Percentiles rank a stretch among this genome's conserved stretches.
These are phyloP conservation scores for Syncephalastrum monosporum DNA, from an alignment of 371 early-diverging fungal genomes.

Conservation along the genomic window DNA sequence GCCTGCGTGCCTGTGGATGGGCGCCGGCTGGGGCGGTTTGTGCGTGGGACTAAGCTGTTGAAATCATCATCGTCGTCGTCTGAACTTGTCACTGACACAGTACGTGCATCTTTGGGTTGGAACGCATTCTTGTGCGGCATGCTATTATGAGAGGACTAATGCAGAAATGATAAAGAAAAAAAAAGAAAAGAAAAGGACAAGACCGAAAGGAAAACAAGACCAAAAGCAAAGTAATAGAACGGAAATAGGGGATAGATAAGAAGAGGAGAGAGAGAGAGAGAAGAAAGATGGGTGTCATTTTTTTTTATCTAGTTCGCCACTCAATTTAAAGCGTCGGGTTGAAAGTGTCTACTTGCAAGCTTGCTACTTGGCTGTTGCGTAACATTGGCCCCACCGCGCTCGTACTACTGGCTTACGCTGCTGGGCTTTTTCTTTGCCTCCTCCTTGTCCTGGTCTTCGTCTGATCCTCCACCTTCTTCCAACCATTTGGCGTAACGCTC, in stretches of 20 bases:
- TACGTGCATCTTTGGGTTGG: slow-evolving; percentile 36
- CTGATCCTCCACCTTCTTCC: slow-evolving; percentile 45
- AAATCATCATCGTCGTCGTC: slow-evolving; percentile 21
- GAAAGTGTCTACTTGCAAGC: slow-evolving; percentile 4
- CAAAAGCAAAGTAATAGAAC: slow-evolving; percentile 3
- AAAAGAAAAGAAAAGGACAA: slow-evolving; percentile 6
- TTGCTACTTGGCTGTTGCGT: slow-evolving; percentile 5
- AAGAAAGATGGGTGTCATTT: slow-evolving; percentile 3
- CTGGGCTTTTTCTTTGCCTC: neutral
- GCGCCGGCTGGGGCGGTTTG: neutral
- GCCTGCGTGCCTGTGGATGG: slow-evolving; percentile 25
- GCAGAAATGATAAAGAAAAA: neutral
- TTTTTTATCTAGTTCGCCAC: slow-evolving; percentile 1
- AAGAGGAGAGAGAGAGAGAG: neutral
- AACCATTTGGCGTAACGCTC: slow-evolving; percentile 84
- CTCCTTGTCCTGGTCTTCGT: slow-evolving; percentile 4
- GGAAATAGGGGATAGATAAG: slow-evolving; percentile 2
- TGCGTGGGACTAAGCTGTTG: slow-evolving; percentile 5
- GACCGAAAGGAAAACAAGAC: slow-evolving; percentile 5
- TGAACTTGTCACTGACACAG: slow-evolving; percentile 4
- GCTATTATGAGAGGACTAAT: neutral
- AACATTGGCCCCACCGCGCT: slow-evolving; percentile 9
- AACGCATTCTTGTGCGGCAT: slow-evolving; percentile 21
- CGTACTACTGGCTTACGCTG: neutral
- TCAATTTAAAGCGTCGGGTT: slow-evolving; percentile 2